Base-by-base conservation (phyloP, 495 filamentous ascomycete genomes). In the Opeltia flavorubescens region DNA sequence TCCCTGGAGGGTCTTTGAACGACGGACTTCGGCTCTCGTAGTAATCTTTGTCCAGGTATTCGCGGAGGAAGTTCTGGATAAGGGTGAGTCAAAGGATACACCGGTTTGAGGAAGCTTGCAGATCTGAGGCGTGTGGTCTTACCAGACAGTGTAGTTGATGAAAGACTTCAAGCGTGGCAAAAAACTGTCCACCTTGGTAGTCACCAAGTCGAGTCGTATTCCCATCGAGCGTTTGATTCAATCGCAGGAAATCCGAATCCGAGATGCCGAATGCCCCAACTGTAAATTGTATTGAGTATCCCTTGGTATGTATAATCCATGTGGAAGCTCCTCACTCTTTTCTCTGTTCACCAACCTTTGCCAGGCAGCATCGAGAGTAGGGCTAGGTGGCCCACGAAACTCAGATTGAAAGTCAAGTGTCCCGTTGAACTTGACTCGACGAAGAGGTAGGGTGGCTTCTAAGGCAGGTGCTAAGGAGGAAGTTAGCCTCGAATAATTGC, bases 141-240 rank as follows among this genome's bases (percentile, higher is more conserved):
- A 47, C 45, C 45, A 47, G 45, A 26, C 45, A 47, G 31, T 47
- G 45, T 20, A 47, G 18, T 27, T 47, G 45, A 40, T 47, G 45
- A 11, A 23, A 47, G 3, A 47, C 45, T 40, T 47, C 45, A 2
- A 47, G 26, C 6, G 17, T 25, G 20, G 45, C 45, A 33, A 47
- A 47, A 28, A 47, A 11, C 13, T 25, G 17, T 7, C 31, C 45
- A 1, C 45, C 45, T 40, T 40, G 45, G 8, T 34, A 18, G 17
- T 47, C 45, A 40, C 27, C 20, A 3, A 47, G 25, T 25, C 45
- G 15, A n/a, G 27, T 25, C 17, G 27, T 25, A 23, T 47, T 47
- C 33, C 27, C 45, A 13, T 23, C 24, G 17, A 47, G 34, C 7
- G 45, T 15, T 12, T 47, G 45, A 11, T 25, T 25, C 4, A 47